These are phyloP conservation scores for Davidsoniella neocaledoniae DNA, from an alignment of 2,329 filamentous ascomycete genomes.

Conservation along the genomic window DNA sequence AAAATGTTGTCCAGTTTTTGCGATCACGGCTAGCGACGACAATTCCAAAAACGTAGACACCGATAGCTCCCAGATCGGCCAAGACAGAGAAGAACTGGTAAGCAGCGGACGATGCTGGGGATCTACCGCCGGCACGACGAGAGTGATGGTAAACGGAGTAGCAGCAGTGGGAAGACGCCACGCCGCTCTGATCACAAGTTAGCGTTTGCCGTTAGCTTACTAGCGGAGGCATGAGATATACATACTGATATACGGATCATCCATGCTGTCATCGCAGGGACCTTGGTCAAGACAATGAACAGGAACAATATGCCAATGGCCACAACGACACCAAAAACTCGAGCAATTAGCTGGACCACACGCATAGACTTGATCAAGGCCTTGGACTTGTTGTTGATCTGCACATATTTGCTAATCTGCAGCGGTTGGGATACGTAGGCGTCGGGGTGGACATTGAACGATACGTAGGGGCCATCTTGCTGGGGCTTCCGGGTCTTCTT, in stretches of 20 bases:
- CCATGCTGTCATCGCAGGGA: slow-evolving; percentile 50
- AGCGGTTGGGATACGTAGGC: slow-evolving; percentile 47
- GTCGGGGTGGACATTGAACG: slow-evolving; percentile 80
- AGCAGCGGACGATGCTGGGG: slow-evolving; percentile 66
- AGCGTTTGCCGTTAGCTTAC: background rate
- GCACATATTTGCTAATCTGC: slow-evolving; percentile 38
- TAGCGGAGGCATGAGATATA: slow-evolving; percentile 9
- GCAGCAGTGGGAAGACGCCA: slow-evolving; percentile 51
- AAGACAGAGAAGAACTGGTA: slow-evolving; percentile 75
- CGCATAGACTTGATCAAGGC: slow-evolving; percentile 52
- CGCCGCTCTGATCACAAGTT: slow-evolving; percentile 41
- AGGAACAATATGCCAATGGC: slow-evolving; percentile 57
- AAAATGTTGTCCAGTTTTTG: slow-evolving; percentile 48
- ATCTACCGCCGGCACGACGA: slow-evolving; percentile 50
- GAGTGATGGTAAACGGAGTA: slow-evolving; percentile 73
- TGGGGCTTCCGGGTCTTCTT: slow-evolving; percentile 45
- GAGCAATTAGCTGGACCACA: slow-evolving; percentile 49
- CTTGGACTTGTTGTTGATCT: slow-evolving; percentile 57
- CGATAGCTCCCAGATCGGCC: slow-evolving; percentile 43
- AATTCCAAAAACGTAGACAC: slow-evolving; percentile 40
- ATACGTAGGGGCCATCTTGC: slow-evolving; percentile 57
- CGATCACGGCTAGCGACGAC: slow-evolving; percentile 29
- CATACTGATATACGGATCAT: slow-evolving; percentile 62
- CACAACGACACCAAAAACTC: slow-evolving; percentile 49
- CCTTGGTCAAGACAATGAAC: slow-evolving; percentile 58